A percentile compares a stretch with the other conserved stretches of the same genome.
Conservation (phyloP, 73 alveolate species). For the Diophrys appendiculata region DNA sequence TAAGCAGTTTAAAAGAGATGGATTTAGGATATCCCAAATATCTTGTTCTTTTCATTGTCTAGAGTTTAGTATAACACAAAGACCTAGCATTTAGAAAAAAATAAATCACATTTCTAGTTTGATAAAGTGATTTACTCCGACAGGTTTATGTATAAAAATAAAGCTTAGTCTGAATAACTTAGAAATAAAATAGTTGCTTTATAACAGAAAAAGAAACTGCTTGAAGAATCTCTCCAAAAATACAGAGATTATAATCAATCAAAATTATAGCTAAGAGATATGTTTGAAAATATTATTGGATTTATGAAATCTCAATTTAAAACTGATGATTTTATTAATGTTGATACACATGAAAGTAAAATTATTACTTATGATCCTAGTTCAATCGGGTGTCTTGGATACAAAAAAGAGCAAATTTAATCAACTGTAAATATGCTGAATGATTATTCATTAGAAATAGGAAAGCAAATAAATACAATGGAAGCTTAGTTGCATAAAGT, state of each 20-base stretch:
- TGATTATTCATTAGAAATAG: slow-evolving; percentile 13
- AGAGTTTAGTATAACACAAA: slow-evolving; percentile 12
- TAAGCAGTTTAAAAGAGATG: slow-evolving; percentile 17
- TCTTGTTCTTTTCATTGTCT: slow-evolving; percentile 1
- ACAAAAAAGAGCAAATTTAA: slow-evolving; percentile 18
- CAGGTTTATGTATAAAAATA: slow-evolving; percentile 65
- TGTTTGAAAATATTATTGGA: slow-evolving; percentile 2
- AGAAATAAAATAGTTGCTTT: slow-evolving; percentile 34
- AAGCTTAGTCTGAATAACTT: slow-evolving; percentile 51
- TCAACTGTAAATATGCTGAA: slow-evolving; percentile 22
- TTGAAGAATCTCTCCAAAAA: slow-evolving; percentile 26
- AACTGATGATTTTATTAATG: slow-evolving; percentile 3
- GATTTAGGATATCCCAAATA: slow-evolving; percentile 16
- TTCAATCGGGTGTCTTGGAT: slow-evolving; percentile 16
- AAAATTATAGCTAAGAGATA: slow-evolving; percentile 5
- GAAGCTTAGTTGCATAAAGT: slow-evolving; percentile 21
- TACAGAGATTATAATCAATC: slow-evolving; percentile 31
- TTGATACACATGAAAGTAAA: slow-evolving; percentile 6
- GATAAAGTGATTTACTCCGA: slow-evolving; percentile 74
- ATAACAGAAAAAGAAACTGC: slow-evolving; percentile 24
- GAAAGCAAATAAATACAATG: slow-evolving; percentile 3
- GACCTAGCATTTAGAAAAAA: slow-evolving; percentile 22
- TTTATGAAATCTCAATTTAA: slow-evolving; percentile 2
- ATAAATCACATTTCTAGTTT: slow-evolving; percentile 65
- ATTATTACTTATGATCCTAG: slow-evolving; percentile 8